Conservation (phyloP, 495 filamentous ascomycete species). For the Daldinia grandis region DNA sequence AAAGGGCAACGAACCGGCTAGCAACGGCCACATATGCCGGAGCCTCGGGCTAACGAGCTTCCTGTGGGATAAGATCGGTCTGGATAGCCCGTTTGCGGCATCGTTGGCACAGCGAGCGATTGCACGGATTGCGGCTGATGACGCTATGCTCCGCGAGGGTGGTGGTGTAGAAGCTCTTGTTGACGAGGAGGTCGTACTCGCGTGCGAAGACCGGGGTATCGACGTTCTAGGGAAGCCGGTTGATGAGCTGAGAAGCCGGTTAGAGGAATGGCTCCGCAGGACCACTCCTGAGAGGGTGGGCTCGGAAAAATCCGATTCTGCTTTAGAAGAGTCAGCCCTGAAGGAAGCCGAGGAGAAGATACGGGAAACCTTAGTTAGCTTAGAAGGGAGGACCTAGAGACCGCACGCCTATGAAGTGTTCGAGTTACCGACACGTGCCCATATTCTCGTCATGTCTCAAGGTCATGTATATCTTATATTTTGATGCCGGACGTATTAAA, state of each 20-base stretch:
- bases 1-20: neutral
- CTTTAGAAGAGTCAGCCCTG: neutral
- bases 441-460: neutral
- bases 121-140: constrained; percentile 44
- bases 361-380: constrained; percentile 23
- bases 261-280: constrained; percentile 50
- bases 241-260: constrained; percentile 36
- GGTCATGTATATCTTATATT: constrained; percentile 1
- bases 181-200: constrained; percentile 53
- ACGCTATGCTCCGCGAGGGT: constrained; percentile 45
- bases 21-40: constrained; percentile 43
- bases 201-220: constrained; percentile 55
- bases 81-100: constrained; percentile 32
- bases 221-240: constrained; percentile 42
- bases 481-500: neutral
- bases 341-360: constrained; percentile 26
- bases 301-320: neutral
- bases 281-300: constrained; percentile 24
- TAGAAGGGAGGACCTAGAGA: constrained; percentile 4
- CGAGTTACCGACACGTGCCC: too few species aligned
- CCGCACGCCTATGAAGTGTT: neutral
- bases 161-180: constrained; percentile 50
- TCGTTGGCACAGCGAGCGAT: constrained; percentile 37
- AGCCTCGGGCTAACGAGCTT: constrained; percentile 42
- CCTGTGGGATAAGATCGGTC: constrained; percentile 47